Percentiles rank a stretch among this genome's conserved stretches.
Conservation (phyloP, 257 asterid species). For the Euphrasia confusa region DNA sequence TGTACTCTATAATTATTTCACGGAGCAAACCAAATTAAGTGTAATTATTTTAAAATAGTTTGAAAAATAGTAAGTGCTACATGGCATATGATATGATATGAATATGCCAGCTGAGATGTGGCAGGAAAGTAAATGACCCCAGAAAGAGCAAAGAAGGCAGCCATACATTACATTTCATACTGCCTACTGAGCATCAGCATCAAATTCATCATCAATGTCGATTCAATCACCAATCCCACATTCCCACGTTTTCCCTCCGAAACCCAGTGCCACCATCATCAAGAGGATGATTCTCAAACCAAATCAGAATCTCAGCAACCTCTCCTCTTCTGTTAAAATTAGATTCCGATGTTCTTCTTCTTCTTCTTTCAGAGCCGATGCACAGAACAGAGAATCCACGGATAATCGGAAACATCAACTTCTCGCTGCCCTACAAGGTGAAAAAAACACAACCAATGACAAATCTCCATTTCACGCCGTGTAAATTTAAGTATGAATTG, state of each 20-base stretch:
- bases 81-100: too few species aligned
- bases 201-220: slow-evolving; percentile 17
- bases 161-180: not conserved
- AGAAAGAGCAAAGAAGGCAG: not conserved
- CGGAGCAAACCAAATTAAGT: too few species aligned
- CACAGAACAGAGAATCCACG: slow-evolving; percentile 9
- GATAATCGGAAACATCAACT: slow-evolving; percentile 35
- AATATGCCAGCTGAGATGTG: too few species aligned
- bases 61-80: too few species aligned
- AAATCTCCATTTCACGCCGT: slow-evolving; percentile 1
- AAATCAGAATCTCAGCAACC: slow-evolving; percentile 13
- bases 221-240: slow-evolving; percentile 45
- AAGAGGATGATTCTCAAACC: slow-evolving; percentile 32
- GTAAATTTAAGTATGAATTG: not conserved
- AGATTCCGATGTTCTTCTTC: slow-evolving; percentile 23
- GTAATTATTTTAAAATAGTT: too few species aligned
- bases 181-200: too few species aligned
- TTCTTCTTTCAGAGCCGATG: slow-evolving; percentile 29
- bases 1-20: too few species aligned
- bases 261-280: slow-evolving; percentile 18
- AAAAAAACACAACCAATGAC: not conserved
- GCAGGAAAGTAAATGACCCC: too few species aligned
- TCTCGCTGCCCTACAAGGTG: slow-evolving; percentile 55
- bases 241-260: slow-evolving; percentile 41
- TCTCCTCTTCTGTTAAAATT: slow-evolving; percentile 9